A percentile compares a stretch with the other conserved stretches of the same genome.
These are phyloP conservation scores for Chytriomyces sp. DNA, from an alignment of 192 early-diverging fungal genomes.

Conservation along the genomic window DNA sequence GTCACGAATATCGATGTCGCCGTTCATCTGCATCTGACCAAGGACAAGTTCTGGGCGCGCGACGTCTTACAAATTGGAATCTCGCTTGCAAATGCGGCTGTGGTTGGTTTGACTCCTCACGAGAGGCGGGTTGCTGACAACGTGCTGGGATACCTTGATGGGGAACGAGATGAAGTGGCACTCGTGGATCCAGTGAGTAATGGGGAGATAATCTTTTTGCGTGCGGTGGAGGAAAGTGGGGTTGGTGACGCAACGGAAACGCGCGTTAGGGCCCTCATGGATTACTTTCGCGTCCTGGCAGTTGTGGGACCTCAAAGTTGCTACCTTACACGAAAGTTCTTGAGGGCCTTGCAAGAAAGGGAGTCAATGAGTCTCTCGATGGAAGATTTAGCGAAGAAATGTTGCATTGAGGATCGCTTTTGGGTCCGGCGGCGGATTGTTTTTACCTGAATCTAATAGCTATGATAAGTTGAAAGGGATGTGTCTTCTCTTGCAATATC, in stretches of 20 bases:
- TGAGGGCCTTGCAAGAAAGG: constrained; percentile 8
- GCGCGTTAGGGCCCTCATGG: constrained; percentile 6
- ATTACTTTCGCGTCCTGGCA: constrained; percentile 17
- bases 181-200: not conserved
- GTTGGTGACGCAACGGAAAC: constrained; percentile 14
- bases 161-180: not conserved
- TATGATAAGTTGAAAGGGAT: too few relatives aligned
- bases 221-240: too few relatives aligned
- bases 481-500: too few relatives aligned
- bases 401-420: constrained; percentile 22
- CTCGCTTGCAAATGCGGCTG: constrained; percentile 5
- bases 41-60: constrained; percentile 9
- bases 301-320: constrained; percentile 5
- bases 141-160: not conserved
- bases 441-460: too few relatives aligned
- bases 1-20: constrained; percentile 26
- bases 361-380: constrained; percentile 8
- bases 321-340: constrained; percentile 18
- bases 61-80: constrained; percentile 16
- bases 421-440: constrained; percentile 1
- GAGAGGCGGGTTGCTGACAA: not conserved
- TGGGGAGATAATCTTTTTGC: not conserved
- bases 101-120: not conserved
- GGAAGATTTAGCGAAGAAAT: constrained; percentile 6
- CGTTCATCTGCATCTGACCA: constrained; percentile 9